These are phyloP conservation scores for Bretziella fagacearum DNA, from an alignment of 2,329 filamentous ascomycete species.

Conservation along the genomic window DNA sequence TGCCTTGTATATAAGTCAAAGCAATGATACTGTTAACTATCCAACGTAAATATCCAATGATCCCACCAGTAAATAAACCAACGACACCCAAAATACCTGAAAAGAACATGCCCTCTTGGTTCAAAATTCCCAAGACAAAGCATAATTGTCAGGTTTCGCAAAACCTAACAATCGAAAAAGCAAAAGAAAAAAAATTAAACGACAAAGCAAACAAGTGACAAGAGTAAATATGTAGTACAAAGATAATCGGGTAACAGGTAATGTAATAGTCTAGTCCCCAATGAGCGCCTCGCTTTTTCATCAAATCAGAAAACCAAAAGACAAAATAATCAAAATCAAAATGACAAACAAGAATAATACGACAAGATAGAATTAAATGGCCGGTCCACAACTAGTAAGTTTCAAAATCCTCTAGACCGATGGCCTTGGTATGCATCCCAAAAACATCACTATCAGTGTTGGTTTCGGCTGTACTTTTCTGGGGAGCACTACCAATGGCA, in stretches of 20 bases:
- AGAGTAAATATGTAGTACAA: slow-evolving; percentile 3
- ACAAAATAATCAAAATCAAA: not conserved
- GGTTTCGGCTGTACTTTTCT: not conserved
- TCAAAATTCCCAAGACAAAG: too few relatives aligned
- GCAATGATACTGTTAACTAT: too few relatives aligned
- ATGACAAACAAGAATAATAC: slow-evolving; percentile 3
- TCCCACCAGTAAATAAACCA: too few relatives aligned
- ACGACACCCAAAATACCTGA: too few relatives aligned
- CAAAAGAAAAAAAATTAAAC: slow-evolving; percentile 6
- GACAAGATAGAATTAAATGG: not conserved
- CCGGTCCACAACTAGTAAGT: slow-evolving; percentile 1
- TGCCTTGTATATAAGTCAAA: too few relatives aligned
- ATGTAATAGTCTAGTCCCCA: not conserved
- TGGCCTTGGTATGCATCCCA: slow-evolving; percentile 1
- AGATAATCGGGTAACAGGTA: not conserved
- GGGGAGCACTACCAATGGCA: not conserved
- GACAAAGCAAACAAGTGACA: not conserved
- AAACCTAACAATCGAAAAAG: not conserved
- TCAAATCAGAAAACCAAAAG: not conserved
- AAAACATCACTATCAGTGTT: slow-evolving; percentile 11
- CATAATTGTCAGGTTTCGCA: too few relatives aligned
- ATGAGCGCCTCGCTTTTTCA: slow-evolving; percentile 5
- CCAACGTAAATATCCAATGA: not conserved
- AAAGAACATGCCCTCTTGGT: too few relatives aligned
- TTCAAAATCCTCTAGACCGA: slow-evolving; percentile 7